Percentiles rank a stretch among this genome's conserved stretches.
Conservation (phyloP, 2,329 filamentous ascomycete species). For the Dothideomycetidae sp. region DNA sequence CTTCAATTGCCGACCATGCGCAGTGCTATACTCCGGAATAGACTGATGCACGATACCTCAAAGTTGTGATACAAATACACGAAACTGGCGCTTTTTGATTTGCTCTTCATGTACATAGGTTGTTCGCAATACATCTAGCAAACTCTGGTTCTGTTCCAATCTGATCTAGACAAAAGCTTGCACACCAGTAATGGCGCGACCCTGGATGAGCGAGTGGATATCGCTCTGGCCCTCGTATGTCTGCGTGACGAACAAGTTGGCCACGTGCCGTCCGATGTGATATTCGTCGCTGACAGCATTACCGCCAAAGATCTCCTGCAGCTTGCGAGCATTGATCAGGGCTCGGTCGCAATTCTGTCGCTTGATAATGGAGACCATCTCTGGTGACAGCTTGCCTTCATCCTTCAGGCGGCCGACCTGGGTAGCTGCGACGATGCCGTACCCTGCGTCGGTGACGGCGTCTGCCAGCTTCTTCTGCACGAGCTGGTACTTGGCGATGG, state of each 20-base stretch:
- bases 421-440: constrained; percentile 74
- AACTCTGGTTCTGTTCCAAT: constrained; percentile 1
- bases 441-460: constrained; percentile 78
- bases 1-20: no score
- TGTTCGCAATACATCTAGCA: background rate
- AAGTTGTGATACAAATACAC: no score
- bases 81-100: no score
- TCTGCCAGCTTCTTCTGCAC: constrained; percentile 97
- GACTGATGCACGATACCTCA: no score
- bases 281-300: constrained; percentile 99
- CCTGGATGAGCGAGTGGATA: constrained; percentile 56
- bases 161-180: constrained; percentile 49
- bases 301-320: constrained; percentile 94
- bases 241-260: constrained; percentile 92
- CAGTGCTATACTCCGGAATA: no score
- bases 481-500: constrained; percentile 88
- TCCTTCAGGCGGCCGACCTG: constrained; percentile 93
- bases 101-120: no score
- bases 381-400: constrained; percentile 69
- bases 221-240: constrained; percentile 98
- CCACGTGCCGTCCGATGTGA: constrained; percentile 82
- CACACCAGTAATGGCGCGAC: constrained; percentile 45
- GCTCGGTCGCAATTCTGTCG: constrained; percentile 93
- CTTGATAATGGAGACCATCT: constrained; percentile 97
- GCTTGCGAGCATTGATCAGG: constrained; percentile 57